Evolutionary conservation across 352 stramenopile species (phyloP), one percentile per base, ranked within the genome.

Genomic region (Elongisporangium prolatum): DNA sequence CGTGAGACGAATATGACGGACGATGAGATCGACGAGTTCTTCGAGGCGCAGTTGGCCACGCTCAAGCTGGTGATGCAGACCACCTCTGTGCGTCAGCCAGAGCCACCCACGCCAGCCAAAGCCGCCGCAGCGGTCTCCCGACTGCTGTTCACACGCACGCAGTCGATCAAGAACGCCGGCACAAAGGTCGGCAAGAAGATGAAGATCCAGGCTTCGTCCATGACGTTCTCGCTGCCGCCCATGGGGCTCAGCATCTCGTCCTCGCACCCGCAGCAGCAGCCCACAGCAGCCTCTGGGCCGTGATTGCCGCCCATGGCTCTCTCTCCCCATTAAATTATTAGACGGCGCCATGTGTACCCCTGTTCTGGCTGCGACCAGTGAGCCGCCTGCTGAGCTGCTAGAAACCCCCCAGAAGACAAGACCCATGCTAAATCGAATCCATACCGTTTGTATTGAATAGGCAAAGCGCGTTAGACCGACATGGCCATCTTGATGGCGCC

Each of bases 401-500:
- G 28, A 40, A 40, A 40, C 4, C 28, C 25, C 25, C 25, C n/a
- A n/a, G n/a, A n/a, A n/a, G n/a, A n/a, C 24, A 7, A 44, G 34
- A 44, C 17, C 10, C 10, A 44, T 44, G 34, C 14, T 44, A 44
- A 44, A 17, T 44, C 34, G 14, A 44, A 44, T 44, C 34, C 34
- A 44, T 44, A 13, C 34, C 34, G 11, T 44, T 44, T 44, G 34
- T 44, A 44, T 44, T 44, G 34, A 44, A 4, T 44, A 34, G 3
- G 24, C 24, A 34, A 34, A 7, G 24, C 2, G 17, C 3, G 13
- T 61, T 73, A 95, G 5, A 96, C 97, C 7, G 97, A 97, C 97
- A 99, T 99, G 64, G 98, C 88, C 97, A 99, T 99, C 72, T 99
- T 98, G 74, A 99, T 99, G 49, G 91, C 85, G 59, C 89, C 90